Conservation (phyloP, 2,329 filamentous ascomycete genomes). For the Apiospora sp. region DNA sequence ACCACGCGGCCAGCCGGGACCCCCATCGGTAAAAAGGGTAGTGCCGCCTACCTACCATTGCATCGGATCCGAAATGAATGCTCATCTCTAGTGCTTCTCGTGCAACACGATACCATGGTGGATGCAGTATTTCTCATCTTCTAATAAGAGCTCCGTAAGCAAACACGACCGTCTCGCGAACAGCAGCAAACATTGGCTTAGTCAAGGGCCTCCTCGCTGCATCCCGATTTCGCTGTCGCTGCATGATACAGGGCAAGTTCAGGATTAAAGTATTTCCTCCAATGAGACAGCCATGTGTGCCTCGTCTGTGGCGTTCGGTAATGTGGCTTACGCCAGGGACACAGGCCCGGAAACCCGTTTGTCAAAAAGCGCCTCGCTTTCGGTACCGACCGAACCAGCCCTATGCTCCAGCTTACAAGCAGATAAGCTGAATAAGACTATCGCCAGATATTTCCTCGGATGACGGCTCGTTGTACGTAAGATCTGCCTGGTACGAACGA, state of each 20-base stretch:
- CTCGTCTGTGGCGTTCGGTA: neutral
- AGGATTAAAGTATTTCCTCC: neutral
- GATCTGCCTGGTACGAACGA: neutral
- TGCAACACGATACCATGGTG: neutral
- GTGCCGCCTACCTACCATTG: slow-evolving; percentile 1
- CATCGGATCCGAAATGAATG: neutral
- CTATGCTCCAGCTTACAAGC: neutral
- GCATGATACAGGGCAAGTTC: neutral
- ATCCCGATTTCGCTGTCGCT: neutral
- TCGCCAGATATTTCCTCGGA: neutral
- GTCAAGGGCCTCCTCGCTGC: too few relatives aligned
- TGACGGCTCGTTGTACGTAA: neutral
- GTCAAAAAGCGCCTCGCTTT: neutral
- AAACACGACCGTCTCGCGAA: neutral
- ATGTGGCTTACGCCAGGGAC: neutral
- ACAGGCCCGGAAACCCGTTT: neutral
- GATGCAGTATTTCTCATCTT: slow-evolving; percentile 13
- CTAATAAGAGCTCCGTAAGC: neutral
- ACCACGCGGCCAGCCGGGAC: neutral
- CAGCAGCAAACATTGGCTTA: neutral
- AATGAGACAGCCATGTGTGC: neutral
- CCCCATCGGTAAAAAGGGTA: slow-evolving; percentile 12
- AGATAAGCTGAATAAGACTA: neutral
- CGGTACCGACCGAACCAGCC: neutral
- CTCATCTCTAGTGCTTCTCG: neutral